Base-by-base conservation (phyloP, 495 filamentous ascomycete genomes). In the Tuber magnatum region DNA sequence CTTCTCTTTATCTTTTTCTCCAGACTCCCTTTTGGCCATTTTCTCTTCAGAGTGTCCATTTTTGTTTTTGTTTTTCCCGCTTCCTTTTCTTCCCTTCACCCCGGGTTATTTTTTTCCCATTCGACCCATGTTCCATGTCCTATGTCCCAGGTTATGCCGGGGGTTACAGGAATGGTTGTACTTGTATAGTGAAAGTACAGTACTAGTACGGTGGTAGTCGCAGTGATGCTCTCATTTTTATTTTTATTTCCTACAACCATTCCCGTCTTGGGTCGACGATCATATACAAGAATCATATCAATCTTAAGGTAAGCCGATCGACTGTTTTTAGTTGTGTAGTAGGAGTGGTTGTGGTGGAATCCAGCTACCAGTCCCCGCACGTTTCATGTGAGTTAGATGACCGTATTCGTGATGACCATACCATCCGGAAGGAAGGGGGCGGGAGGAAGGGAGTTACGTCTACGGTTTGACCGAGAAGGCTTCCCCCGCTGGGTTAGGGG, bases 51-150 rank as follows among this genome's bases (percentile, higher is more conserved):
- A 35, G 28, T 32, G 56, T 35, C 28, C 28, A 35, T 35, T 65
- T 32, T 35, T 65, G 28, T 65, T 65, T 65, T 56, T 56, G 4
- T 56, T 65, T 14, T 32, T 32, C 28, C 28, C 28, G 28, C 32
- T 12, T 32, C 51, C 48, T 69, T 69, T 56, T 68, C 73, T 48
- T 74, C 41, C 65, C 61, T 48, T 78, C 69, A 56, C 61, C 46
- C 72, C 44, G n/a, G 71, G 76, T 70, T 75, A 65, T 65, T 75
- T 44, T 70, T 75, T 75, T 78, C 77, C 70, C 68, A 73, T 70
- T 76, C 72, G 77, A 48, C 76, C 77, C 77, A 78, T 78, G 77
- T 79, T 77, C 77, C 77, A 78, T 79, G 77, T 79, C 77, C 77
- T 76, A 78, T 79, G 77, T 79, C 77, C 77, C 72, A 79, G 76